Evolutionary conservation across 169 alveolate genomes (phyloP), one percentile per base, ranked within the genome.

Genomic region (Cryptosporidium sp.): DNA sequence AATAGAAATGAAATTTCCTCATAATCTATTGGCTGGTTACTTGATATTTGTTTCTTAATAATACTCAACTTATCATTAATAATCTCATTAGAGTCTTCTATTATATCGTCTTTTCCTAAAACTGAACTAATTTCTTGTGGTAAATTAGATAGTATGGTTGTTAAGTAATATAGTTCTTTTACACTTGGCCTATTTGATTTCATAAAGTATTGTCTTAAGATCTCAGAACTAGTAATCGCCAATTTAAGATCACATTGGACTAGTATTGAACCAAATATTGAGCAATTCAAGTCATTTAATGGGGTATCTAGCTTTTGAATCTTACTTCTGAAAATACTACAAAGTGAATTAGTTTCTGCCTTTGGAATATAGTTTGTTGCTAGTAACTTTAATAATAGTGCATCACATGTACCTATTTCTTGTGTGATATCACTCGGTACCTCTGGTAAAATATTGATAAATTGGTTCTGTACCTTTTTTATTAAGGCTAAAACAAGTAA

Each of bases 81-180:
- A n/a, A 80, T 31, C 37, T 80, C 89, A 33, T 37, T 65, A 6
- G 67, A 45, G n/a, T 80, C 89, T 29, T 80, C 89, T 16, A 80
- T 29, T 29, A 80, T 80, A 29, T 80, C 89, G 9, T 80, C 75
- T 23, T 9, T 80, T 26, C 89, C 89, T 16, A 80, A 65, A 29
- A 80, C 75, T 0, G 41, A 3, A 62, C 69, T 41, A 3, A 80
- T 65, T 26, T 80, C 89, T 8, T 35, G 31, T 21, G 89, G 89
- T 26, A 80, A 29, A 33, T 61, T 80, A 37, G 73, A 23, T 31
- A 80, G 50, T 39, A 80, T 80, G 12, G 69, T 29, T 18, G 45
- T 62, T 33, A 80, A 23, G 68, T 80, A 80, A 14, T 80, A 80
- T 26, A 80, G 10, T 10, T 59, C 75, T 29, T n/a, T 62, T 58